These are phyloP conservation scores for Penicillium crystallinum DNA, from an alignment of 495 filamentous ascomycete genomes.

Conservation along the genomic window DNA sequence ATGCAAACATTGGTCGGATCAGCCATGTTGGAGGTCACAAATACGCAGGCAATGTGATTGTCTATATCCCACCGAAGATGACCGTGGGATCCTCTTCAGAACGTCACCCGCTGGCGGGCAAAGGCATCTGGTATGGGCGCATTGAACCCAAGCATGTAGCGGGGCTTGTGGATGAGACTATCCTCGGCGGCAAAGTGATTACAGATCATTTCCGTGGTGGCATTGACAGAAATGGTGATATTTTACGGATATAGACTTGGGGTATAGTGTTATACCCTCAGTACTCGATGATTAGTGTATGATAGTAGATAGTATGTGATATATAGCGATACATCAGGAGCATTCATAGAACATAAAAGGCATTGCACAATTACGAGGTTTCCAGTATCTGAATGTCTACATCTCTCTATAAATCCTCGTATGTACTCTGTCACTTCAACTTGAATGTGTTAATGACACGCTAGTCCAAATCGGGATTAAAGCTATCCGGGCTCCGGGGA, in stretches of 20 bases:
- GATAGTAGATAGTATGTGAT: conserved; percentile 4
- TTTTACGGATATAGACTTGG: conserved; percentile 31
- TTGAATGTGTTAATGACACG: not conserved
- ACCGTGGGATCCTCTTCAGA: conserved; percentile 15
- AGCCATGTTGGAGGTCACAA: conserved; percentile 93
- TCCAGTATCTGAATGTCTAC: not conserved
- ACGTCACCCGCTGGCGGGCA: conserved; percentile 60
- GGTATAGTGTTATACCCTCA: not conserved
- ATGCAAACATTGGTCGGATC: conserved; percentile 64
- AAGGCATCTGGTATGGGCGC: conserved; percentile 90
- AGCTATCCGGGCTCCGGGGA: conserved; percentile 17
- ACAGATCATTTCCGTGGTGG: conserved; percentile 62
- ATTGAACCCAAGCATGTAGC: conserved; percentile 83
- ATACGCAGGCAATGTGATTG: conserved; percentile 87
- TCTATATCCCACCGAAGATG: conserved; percentile 70
- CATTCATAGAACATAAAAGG: not conserved
- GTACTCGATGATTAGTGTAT: not conserved
- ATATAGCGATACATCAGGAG: not conserved
- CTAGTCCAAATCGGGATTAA: conserved; percentile 28
- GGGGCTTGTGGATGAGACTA: conserved; percentile 77
- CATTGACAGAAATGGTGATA: conserved; percentile 33
- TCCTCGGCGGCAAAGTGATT: conserved; percentile 67
- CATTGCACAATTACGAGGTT: not conserved
- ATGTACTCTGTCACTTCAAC: too few relatives aligned
- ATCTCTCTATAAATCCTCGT: not conserved